These are phyloP conservation scores for Hypoxylon perforatum DNA, from an alignment of 495 filamentous ascomycete genomes.

Conservation along the genomic window DNA sequence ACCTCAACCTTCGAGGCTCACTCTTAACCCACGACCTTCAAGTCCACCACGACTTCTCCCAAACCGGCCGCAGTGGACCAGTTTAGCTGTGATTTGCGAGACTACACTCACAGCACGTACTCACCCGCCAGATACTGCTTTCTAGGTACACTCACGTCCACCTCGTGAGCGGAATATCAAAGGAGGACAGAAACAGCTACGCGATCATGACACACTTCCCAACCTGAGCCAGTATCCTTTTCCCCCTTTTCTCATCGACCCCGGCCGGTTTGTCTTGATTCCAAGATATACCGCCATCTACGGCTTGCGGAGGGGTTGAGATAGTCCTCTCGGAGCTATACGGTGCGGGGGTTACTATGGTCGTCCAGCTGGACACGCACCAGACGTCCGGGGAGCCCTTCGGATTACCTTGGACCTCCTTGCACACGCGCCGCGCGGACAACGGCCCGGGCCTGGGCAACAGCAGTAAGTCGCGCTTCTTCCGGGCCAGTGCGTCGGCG, in stretches of 20 bases:
- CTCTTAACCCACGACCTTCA: background rate
- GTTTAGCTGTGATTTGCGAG: background rate
- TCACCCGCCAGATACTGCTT: background rate
- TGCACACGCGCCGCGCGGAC: constrained; percentile 15
- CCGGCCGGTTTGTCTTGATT: background rate
- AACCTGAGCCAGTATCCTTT: constrained; percentile 19
- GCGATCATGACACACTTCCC: constrained; percentile 43
- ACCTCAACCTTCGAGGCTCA: constrained; percentile 7
- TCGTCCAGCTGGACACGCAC: constrained; percentile 34
- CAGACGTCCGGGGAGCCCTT: constrained; percentile 37
- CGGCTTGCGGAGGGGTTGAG: constrained; percentile 7
- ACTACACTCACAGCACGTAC: background rate
- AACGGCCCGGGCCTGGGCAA: constrained; percentile 18
- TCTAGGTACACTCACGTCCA: constrained; percentile 4
- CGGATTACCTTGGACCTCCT: constrained; percentile 32
- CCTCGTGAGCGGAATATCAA: constrained; percentile 5
- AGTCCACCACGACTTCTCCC: background rate
- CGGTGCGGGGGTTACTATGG: constrained; percentile 31
- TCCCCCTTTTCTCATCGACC: constrained; percentile 1
- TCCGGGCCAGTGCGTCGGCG: constrained; percentile 27
- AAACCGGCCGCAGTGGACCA: background rate
- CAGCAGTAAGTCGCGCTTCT: constrained; percentile 26
- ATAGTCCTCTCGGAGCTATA: background rate
- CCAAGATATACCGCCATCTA: background rate
- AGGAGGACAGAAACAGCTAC: constrained; percentile 11